A percentile compares a stretch with the other conserved stretches of the same genome.
Evolutionary conservation across 139 green algal genomes (phyloP).

Genomic region (Penium margaritaceum): DNA sequence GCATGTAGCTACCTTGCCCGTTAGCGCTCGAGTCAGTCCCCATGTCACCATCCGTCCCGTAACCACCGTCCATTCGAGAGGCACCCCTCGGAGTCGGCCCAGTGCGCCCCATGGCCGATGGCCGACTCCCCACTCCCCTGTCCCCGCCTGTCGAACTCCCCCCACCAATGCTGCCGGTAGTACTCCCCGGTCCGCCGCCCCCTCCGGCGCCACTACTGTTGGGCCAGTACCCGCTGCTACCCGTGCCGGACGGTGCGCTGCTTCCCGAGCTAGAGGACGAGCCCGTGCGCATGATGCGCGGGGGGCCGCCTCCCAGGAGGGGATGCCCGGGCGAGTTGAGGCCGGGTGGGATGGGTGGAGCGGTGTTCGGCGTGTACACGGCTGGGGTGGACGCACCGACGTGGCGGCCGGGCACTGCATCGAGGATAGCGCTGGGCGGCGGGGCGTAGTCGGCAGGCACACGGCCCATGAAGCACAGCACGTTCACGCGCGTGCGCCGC

Average conservation of each 20-base stretch:
- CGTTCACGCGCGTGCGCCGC: constrained; percentile 34
- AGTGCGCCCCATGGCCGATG: too few relatives aligned
- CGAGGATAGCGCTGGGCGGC: not conserved
- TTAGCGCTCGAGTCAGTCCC: too few relatives aligned
- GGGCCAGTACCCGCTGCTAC: too few relatives aligned
- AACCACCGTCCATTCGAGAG: too few relatives aligned
- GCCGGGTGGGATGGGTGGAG: not conserved
- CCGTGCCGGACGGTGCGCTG: not conserved
- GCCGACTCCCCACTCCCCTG: too few relatives aligned
- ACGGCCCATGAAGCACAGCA: constrained; percentile 35
- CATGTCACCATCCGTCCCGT: too few relatives aligned
- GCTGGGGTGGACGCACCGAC: not conserved
- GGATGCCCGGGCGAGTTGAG: not conserved
- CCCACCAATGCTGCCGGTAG: too few relatives aligned
- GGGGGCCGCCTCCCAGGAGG: not conserved
- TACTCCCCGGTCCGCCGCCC: too few relatives aligned
- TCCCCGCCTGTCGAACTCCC: too few relatives aligned
- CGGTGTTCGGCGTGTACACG: constrained; percentile 5
- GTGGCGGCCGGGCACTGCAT: not conserved
- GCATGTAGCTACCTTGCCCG: too few relatives aligned
- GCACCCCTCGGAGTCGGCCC: too few relatives aligned
- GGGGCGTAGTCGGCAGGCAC: not conserved
- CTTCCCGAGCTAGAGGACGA: not conserved
- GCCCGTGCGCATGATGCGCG: not conserved
- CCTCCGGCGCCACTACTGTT: too few relatives aligned